A percentile compares a stretch with the other conserved stretches of the same genome.
Evolutionary conservation across 768 basidiomycete species (phyloP).

Genomic region (Suillus discolor): DNA sequence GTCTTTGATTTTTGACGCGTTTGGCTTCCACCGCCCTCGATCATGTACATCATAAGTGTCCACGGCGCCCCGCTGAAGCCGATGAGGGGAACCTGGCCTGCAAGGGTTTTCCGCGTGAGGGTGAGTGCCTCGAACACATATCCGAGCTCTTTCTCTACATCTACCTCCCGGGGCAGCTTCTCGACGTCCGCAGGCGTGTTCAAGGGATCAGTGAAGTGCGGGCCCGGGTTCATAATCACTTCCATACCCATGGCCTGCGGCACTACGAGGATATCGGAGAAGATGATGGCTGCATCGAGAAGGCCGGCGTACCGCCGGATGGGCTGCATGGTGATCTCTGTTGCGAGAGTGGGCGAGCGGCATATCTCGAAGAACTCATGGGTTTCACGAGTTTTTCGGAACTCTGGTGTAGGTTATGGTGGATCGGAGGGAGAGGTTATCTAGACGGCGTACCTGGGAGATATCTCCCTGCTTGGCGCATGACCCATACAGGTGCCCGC

Average conservation of each 20-base stretch:
- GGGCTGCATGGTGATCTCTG: slow-evolving; percentile 90
- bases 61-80: slow-evolving; percentile 98
- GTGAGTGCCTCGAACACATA: slow-evolving; percentile 96
- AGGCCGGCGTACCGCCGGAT: slow-evolving; percentile 85
- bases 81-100: slow-evolving; percentile 92
- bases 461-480: slow-evolving; percentile 96
- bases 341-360: slow-evolving; percentile 87
- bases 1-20: slow-evolving; percentile 90
- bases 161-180: slow-evolving; percentile 62
- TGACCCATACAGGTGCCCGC: slow-evolving; percentile 96
- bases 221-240: slow-evolving; percentile 91
- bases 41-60: slow-evolving; percentile 98
- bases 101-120: slow-evolving; percentile 73
- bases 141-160: slow-evolving; percentile 81
- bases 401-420: slow-evolving; percentile 56
- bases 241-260: slow-evolving; percentile 98
- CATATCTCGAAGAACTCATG: slow-evolving; percentile 97
- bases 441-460: slow-evolving; percentile 70
- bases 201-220: slow-evolving; percentile 87
- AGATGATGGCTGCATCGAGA: slow-evolving; percentile 96
- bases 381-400: slow-evolving; percentile 78
- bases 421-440: not conserved
- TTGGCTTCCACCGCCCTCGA: slow-evolving; percentile 94
- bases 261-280: slow-evolving; percentile 96
- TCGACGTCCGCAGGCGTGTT: slow-evolving; percentile 70